Conservation (phyloP, 1,284 basidiomycete genomes). For the Cryptococcus sp. region DNA sequence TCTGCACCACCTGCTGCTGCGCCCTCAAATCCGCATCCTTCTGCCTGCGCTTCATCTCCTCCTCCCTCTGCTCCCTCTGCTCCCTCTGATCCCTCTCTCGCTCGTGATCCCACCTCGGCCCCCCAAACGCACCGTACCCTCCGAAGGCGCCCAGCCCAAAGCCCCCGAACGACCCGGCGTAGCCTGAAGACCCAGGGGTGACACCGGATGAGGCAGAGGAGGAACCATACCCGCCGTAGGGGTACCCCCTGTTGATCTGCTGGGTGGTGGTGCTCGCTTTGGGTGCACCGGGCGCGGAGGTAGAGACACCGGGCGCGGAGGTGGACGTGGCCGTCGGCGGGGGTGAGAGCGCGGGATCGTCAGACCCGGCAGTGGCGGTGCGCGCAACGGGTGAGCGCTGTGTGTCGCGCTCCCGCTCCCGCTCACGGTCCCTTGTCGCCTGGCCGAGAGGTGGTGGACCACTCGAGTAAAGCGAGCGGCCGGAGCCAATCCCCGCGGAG, state of each 20-base stretch:
- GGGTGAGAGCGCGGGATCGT: constrained; percentile 6
- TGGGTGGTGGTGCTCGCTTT: constrained; percentile 1
- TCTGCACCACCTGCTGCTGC: neutral
- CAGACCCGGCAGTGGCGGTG: constrained; percentile 7
- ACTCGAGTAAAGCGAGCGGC: constrained; percentile 10
- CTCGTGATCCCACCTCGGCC: constrained; percentile 18
- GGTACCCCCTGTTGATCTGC: neutral
- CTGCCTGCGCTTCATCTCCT: constrained; percentile 8
- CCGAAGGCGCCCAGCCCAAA: constrained; percentile 18
- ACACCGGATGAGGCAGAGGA: constrained; percentile 2
- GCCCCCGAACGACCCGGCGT: constrained; percentile 13
- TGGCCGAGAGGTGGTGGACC: constrained; percentile 5
- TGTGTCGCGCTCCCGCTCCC: constrained; percentile 8
- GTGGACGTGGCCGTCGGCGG: constrained; percentile 5
- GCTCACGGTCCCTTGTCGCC: neutral
- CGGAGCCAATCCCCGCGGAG: neutral
- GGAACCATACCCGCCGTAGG: constrained; percentile 2
- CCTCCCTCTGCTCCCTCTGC: constrained; percentile 5
- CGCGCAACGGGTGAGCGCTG: constrained; percentile 13
- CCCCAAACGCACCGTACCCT: constrained; percentile 16
- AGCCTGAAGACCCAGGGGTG: neutral
- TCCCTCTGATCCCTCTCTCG: constrained; percentile 12
- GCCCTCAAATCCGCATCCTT: constrained; percentile 7
- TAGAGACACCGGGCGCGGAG: constrained; percentile 4
- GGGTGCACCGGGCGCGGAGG: neutral